Conservation (phyloP, 1,284 basidiomycete species). For the Ganoderma resinaceum region DNA sequence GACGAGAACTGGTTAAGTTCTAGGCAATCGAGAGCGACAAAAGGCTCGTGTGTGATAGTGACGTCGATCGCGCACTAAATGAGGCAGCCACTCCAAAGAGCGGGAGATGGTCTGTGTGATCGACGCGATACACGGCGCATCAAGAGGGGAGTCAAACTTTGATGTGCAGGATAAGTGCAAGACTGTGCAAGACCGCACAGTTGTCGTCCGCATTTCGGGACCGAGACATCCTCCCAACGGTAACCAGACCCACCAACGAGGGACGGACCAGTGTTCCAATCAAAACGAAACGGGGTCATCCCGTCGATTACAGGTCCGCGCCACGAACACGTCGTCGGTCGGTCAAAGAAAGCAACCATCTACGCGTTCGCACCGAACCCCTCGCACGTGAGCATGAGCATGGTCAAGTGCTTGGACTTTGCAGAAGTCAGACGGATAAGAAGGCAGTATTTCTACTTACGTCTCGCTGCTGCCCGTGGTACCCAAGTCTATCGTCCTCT, state of each 20-base stretch:
- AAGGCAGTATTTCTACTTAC: neutral
- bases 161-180: no score
- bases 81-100: neutral
- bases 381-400: neutral
- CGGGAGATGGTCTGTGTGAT: constrained; percentile 1
- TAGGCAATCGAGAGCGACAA: neutral
- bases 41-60: neutral
- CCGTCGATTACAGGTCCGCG: neutral
- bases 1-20: neutral
- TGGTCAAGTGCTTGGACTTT: neutral
- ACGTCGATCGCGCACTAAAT: neutral
- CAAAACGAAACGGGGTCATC: neutral
- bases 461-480: neutral
- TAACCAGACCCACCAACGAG: neutral
- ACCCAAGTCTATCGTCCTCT: no score
- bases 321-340: neutral
- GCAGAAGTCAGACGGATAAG: neutral
- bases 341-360: neutral
- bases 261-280: neutral
- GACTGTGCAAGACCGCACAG: neutral
- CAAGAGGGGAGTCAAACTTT: constrained; percentile 11
- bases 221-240: neutral
- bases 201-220: neutral
- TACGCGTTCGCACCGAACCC: neutral
- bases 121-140: neutral